Conservation (phyloP, 148 eudicot species). For the Chenopodium quinoa region DNA sequence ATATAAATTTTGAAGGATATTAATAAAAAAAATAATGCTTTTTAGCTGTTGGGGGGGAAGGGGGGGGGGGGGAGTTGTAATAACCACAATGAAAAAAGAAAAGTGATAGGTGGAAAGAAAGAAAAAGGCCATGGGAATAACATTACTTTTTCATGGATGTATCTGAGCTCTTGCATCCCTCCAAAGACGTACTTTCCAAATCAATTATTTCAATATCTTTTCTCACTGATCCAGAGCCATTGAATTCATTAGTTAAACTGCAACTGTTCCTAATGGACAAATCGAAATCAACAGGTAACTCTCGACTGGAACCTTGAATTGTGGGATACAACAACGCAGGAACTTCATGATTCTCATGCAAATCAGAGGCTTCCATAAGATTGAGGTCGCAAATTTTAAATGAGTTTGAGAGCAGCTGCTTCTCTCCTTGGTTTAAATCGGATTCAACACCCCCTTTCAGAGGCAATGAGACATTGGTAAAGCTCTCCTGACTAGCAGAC, state of each 20-base stretch:
- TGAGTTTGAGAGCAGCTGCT: constrained; percentile 69
- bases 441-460: constrained; percentile 36
- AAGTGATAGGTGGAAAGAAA: background rate
- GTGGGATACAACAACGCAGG: constrained; percentile 44
- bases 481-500: constrained; percentile 37
- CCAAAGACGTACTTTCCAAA: constrained; percentile 66
- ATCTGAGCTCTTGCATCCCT: constrained; percentile 44
- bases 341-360: constrained; percentile 50
- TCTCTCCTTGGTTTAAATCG: constrained; percentile 45
- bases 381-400: constrained; percentile 92
- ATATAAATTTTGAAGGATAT: background rate
- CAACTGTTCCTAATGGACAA: constrained; percentile 62
- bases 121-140: constrained; percentile 5
- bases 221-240: constrained; percentile 43
- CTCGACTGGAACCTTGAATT: constrained; percentile 38
- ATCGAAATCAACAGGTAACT: constrained; percentile 51
- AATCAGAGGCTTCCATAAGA: constrained; percentile 63
- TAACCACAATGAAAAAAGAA: background rate
- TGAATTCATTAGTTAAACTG: constrained; percentile 36
- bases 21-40: background rate
- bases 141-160: constrained; percentile 53
- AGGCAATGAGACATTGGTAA: constrained; percentile 38
- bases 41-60: too few species aligned
- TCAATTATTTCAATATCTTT: constrained; percentile 85
- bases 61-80: background rate